Conservation (phyloP, 2,329 filamentous ascomycete genomes). For the Nannizziopsis arthrosporioides region DNA sequence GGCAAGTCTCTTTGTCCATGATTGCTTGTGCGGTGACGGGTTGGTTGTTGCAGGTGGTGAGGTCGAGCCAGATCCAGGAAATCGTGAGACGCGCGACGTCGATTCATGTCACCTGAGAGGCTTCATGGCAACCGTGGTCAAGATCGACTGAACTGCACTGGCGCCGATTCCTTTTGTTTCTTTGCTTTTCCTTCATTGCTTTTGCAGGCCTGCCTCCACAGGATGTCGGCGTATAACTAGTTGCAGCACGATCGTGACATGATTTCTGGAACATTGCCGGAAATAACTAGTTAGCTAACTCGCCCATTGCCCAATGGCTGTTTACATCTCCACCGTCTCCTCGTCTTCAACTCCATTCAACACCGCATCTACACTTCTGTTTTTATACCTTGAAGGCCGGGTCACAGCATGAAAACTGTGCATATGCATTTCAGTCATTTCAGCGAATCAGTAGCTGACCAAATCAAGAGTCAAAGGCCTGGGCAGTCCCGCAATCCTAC, state of each 20-base stretch:
- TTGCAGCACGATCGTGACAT: not conserved
- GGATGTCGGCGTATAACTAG: not conserved
- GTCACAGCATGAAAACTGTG: too few relatives aligned
- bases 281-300: too few relatives aligned
- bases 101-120: not conserved
- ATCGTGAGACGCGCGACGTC: not conserved
- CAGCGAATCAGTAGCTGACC: too few relatives aligned
- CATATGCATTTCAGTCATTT: too few relatives aligned
- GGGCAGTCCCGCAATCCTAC: too few relatives aligned
- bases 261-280: constrained; percentile 2
- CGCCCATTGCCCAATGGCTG: too few relatives aligned
- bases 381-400: too few relatives aligned
- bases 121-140: not conserved
- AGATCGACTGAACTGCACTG: not conserved
- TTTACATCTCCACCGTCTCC: not conserved
- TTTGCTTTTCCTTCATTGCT: not conserved
- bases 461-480: too few relatives aligned
- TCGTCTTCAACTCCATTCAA: too few relatives aligned
- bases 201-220: not conserved
- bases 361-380: too few relatives aligned
- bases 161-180: not conserved
- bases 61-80: not conserved
- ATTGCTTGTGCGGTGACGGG: not conserved
- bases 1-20: too few relatives aligned
- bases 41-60: not conserved